Base-by-base conservation (phyloP, 1,284 basidiomycete species). In the Ustilago sp. region DNA sequence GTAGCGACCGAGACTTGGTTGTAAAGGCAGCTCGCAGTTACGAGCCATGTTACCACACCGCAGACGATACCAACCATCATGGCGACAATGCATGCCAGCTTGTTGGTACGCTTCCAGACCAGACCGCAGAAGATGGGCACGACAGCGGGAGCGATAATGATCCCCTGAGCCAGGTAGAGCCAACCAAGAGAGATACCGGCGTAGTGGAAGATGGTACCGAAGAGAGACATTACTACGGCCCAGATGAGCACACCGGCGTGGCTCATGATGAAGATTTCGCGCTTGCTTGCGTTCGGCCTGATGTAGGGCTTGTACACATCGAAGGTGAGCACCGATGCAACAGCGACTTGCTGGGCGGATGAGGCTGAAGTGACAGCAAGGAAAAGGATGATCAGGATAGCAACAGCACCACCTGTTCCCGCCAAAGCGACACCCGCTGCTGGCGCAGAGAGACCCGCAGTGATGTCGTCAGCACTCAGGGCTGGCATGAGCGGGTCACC, bases 311-410 rank as follows among this genome's bases (percentile, higher is more conserved):
- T 89, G 86, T 91, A 93, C 9, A 93, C 68, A 63, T 87, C 89
- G 80, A 83, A 90, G 83, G 88, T 87, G 32, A 88, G 73, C 11
- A 89, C 85, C 6, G 88, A 87, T 1, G 92, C 90, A 0, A 91
- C 90, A 0, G 94, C 94, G 79, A 96, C 95, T 59, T 95, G 89
- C 86, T 98, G 94, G 4, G 95, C 94, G 28, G 91, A 91, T 19
- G 92, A 92, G 0, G 94, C 93, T 17, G 92, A 93, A 0, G 94
- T 96, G 74, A 96, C 80, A 8, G 82, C 83, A 19, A 86, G 77
- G 68, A 84, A 86, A 9, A 93, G 92, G 77, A 93, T 87, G 88
- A 93, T 93, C 23, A 94, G 89, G 32, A 96, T 88, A 0, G 93
- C 93, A 1, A 91, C 89, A 0, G 93, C 84, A 69, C 89, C 88